Evolutionary conservation across 257 asterid species (phyloP), one percentile per base, ranked within the genome.

Genomic region (Dorcoceras hygrometricum): DNA sequence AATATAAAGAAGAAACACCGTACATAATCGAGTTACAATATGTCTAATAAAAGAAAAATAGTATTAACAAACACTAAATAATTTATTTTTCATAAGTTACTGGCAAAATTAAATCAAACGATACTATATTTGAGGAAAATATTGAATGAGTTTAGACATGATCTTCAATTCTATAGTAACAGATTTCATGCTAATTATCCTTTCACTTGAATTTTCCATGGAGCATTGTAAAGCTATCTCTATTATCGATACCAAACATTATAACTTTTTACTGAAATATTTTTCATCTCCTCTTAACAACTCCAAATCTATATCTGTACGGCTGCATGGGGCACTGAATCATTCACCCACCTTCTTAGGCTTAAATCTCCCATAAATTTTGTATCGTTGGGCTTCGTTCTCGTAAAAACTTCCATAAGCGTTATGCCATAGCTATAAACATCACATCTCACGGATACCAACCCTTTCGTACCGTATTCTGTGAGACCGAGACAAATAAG

Each of bases 351-450:
- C 1, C 25, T 51, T 48, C 63, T 70, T 32, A 77, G 69, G 59
- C 8, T 73, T 2, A 73, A 19, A 18, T 74, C 59, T 16, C 68
- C 76, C 0, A 16, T 0, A 54, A 73, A 76, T 22, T 19, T 57
- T 50, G 51, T 22, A 31, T 75, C 69, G 3, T 28, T 65, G 10
- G 82, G 80, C 50, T 66, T 77, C n/a, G 19, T 65, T 51, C 66
- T 61, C 1, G 67, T 69, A 14, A 77, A 80, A 5, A 70, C 73
- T 71, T 77, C 71, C 75, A 76, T 71, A 66, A 77, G 1, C 69
- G 77, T 57, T 0, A 68, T 75, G 1, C 79, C 78, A 14, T 62
- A 80, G 25, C 84, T 76, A 24, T 80, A 74, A 18, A 80, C 63
- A 11, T 70, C 79, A 10, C 73, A 73, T 2, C 19, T 70, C 6